Conservation (phyloP, 345 rosid species). For the Citrus inodora region DNA sequence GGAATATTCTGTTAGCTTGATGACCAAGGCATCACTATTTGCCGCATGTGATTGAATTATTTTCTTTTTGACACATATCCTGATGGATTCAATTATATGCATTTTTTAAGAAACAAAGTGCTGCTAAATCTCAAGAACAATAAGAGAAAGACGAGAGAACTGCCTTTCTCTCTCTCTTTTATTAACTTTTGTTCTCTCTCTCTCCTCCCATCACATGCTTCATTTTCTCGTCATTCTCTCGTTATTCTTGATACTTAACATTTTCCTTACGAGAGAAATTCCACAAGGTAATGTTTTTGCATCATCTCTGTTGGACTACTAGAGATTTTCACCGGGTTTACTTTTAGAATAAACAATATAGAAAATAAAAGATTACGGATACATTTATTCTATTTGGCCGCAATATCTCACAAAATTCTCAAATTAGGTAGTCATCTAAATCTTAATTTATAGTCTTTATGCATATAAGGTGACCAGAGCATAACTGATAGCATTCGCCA, state of each 20-base stretch:
- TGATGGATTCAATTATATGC: neutral
- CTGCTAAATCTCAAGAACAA: too few relatives aligned
- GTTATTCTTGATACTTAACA: too few relatives aligned
- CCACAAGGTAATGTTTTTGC: neutral
- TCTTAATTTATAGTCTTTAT: neutral
- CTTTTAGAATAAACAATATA: too few relatives aligned
- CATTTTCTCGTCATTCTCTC: too few relatives aligned
- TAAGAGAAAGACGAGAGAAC: too few relatives aligned
- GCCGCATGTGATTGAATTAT: neutral
- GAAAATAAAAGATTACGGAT: neutral
- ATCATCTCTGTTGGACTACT: neutral
- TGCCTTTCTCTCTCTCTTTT: too few relatives aligned
- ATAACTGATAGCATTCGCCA: neutral
- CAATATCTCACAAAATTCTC: neutral
- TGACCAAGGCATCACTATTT: neutral
- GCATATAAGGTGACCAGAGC: neutral
- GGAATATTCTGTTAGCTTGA: neutral
- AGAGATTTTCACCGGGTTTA: neutral
- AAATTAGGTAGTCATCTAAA: neutral
- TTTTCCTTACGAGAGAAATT: neutral
- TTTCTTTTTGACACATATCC: neutral
- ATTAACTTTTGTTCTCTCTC: too few relatives aligned
- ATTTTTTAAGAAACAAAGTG: too few relatives aligned
- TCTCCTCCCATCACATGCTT: too few relatives aligned
- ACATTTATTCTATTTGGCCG: neutral